These are phyloP conservation scores for Nymphaea colorata DNA, from an alignment of 164 flowering plant genomes.

Conservation along the genomic window DNA sequence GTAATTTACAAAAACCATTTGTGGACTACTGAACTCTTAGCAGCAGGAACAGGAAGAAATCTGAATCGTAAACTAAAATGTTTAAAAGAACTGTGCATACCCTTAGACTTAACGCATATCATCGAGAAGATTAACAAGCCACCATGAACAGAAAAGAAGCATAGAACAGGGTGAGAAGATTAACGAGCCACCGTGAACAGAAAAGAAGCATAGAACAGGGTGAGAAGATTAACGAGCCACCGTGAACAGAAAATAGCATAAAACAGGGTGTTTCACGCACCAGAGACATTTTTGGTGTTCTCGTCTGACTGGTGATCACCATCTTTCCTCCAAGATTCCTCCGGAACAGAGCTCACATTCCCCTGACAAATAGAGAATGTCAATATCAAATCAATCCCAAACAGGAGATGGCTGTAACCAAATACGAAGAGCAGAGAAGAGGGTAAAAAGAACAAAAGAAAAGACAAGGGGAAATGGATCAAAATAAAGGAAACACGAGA, in stretches of 20 bases:
- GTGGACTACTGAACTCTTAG: no score
- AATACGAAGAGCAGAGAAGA: not conserved
- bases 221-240: not conserved
- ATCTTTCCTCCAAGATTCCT: not conserved
- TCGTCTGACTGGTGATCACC: not conserved
- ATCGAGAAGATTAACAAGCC: not conserved
- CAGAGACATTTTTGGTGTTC: not conserved
- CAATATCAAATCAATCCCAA: no score
- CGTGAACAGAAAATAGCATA: not conserved
- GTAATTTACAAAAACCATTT: no score
- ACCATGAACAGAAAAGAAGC: not conserved
- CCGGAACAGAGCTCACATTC: not conserved
- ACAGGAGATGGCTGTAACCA: no score
- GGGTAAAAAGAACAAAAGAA: not conserved
- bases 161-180: not conserved
- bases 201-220: not conserved
- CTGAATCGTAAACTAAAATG: no score
- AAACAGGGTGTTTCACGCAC: not conserved
- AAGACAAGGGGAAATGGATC: not conserved
- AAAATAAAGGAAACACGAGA: not conserved
- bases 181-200: not conserved
- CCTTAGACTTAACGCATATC: no score
- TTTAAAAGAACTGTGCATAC: no score
- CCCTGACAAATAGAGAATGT: not conserved
- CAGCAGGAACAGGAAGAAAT: no score